A percentile compares a stretch with the other conserved stretches of the same genome.
Evolutionary conservation across 768 basidiomycete species (phyloP).

Genomic region (Boletus tylopilopsis): DNA sequence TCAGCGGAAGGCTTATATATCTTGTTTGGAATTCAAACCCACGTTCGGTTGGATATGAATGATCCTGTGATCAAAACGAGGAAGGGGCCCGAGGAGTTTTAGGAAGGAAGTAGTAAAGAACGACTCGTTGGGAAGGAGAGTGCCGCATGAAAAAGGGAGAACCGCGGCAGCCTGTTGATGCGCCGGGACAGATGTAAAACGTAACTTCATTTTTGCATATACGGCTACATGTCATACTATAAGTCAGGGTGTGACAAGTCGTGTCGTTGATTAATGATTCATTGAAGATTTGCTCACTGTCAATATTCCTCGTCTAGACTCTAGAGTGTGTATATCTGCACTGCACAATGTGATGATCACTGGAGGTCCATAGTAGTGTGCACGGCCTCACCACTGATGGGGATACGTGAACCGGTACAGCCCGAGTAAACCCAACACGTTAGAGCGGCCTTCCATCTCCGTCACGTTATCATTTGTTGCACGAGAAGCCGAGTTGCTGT

Average conservation of each 20-base stretch:
- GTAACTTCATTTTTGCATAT: background rate
- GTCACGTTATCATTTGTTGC: too few species aligned
- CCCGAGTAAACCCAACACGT: too few species aligned
- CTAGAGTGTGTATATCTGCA: too few species aligned
- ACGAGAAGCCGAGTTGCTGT: too few species aligned
- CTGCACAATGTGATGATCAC: too few species aligned
- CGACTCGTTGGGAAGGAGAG: background rate
- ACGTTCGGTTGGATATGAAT: background rate
- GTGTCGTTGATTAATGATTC: background rate
- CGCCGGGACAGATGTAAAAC: background rate
- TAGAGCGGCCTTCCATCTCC: too few species aligned
- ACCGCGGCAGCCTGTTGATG: conserved; percentile 6
- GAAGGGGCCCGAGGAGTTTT: background rate
- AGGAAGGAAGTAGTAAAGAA: background rate
- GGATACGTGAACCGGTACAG: too few species aligned
- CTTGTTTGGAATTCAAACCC: background rate
- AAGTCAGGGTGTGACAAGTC: background rate
- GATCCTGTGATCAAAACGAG: background rate
- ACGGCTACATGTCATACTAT: background rate
- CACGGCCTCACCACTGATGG: too few species aligned
- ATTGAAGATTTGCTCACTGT: too few species aligned
- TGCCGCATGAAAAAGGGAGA: background rate
- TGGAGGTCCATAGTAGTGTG: too few species aligned
- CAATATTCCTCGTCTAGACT: too few species aligned
- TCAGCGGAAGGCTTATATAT: conserved; percentile 7